A percentile compares a stretch with the other conserved stretches of the same genome.
phyloP scores from a whole-genome alignment of 306 rosid species.

The Senna tora region DNA sequence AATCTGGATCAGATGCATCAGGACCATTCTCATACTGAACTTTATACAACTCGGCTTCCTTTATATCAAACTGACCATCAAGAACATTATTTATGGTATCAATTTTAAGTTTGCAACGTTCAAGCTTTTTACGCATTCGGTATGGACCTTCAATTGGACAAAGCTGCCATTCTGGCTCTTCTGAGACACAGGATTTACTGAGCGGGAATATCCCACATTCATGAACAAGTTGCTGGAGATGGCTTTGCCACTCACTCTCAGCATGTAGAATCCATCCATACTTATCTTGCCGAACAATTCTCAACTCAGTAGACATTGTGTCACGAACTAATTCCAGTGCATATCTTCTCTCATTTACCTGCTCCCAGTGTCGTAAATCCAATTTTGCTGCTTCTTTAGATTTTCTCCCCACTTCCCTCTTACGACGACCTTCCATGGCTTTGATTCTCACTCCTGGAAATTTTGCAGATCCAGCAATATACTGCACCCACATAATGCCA shows the following conservation, averaged over 20 bases:
- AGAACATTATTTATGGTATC: conserved; percentile 83
- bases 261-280: conserved; percentile 99
- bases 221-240: conserved; percentile 95
- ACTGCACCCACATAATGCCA: conserved; percentile 95
- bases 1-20: conserved; percentile 60
- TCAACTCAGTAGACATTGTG: conserved; percentile 92
- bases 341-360: conserved; percentile 90
- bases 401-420: conserved; percentile 89
- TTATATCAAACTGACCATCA: conserved; percentile 73
- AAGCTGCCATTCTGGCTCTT: conserved; percentile 91
- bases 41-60: conserved; percentile 55
- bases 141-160: conserved; percentile 99
- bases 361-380: conserved; percentile 93
- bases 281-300: conserved; percentile 98
- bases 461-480: conserved; percentile 84
- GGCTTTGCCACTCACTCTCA: conserved; percentile 98
- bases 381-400: conserved; percentile 79
- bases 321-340: conserved; percentile 95
- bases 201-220: conserved; percentile 93
- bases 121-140: conserved; percentile 97
- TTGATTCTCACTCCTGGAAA: conserved; percentile 98
- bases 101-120: conserved; percentile 77
- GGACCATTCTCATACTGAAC: conserved; percentile 55
- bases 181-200: conserved; percentile 55
- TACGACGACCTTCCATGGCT: conserved; percentile 94